These are phyloP conservation scores for Aspergillus latus DNA, from an alignment of 2,329 filamentous ascomycete species.

Conservation along the genomic window DNA sequence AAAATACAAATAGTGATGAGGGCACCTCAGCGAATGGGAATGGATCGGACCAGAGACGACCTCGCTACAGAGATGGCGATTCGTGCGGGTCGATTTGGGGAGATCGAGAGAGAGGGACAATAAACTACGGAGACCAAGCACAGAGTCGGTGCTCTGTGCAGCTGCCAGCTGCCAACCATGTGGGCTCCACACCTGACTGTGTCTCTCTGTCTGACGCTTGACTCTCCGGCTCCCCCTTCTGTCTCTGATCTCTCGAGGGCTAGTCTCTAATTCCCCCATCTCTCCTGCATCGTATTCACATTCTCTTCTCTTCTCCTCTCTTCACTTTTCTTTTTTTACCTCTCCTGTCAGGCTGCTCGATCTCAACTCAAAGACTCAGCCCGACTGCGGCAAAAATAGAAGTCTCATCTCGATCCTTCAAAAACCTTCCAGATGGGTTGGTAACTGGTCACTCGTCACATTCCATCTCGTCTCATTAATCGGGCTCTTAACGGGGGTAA, in stretches of 20 bases:
- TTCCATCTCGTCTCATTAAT: background rate
- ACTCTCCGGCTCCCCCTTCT: background rate
- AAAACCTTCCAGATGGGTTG: background rate
- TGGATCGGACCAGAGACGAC: background rate
- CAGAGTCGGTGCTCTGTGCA: background rate
- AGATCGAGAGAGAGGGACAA: background rate
- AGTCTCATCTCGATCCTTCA: background rate
- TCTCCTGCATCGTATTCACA: background rate
- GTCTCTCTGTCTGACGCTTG: too few species aligned
- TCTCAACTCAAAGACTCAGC: background rate
- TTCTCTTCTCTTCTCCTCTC: background rate
- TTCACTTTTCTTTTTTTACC: background rate
- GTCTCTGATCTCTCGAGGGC: background rate
- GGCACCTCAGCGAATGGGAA: slow-evolving; percentile 1
- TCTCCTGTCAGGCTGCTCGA: background rate
- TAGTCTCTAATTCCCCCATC: background rate
- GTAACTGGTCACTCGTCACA: background rate
- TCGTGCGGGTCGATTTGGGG: slow-evolving; percentile 4
- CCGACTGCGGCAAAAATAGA: slow-evolving; percentile 4
- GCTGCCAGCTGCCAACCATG: slow-evolving; percentile 15
- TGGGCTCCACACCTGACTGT: background rate
- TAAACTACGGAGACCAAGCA: slow-evolving; percentile 11
- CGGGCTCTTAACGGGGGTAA: background rate
- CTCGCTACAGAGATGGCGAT: background rate
- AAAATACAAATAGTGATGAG: slow-evolving; percentile 3